Evolutionary conservation across 345 rosid genomes (phyloP).

Genomic region (Euclidium syriacum): DNA sequence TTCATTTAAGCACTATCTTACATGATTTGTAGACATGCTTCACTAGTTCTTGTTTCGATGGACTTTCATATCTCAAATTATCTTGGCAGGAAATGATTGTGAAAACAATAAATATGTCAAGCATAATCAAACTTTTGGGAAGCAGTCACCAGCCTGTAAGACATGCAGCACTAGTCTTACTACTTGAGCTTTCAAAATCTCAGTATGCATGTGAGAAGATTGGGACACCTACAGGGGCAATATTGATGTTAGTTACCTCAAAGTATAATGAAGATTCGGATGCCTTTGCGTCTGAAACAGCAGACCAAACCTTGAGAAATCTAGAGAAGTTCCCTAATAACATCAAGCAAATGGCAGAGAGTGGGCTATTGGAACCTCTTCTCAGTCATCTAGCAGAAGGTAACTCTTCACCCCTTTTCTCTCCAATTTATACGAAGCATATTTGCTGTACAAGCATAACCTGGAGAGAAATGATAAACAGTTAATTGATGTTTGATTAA

Average conservation of each 20-base stretch:
- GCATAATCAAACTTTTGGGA: conserved; percentile 50
- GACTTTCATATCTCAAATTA: neutral
- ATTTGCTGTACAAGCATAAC: neutral
- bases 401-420: conserved; percentile 15
- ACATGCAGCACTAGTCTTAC: conserved; percentile 47
- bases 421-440: neutral
- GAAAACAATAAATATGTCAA: conserved; percentile 39
- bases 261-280: conserved; percentile 49
- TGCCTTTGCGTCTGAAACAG: conserved; percentile 48
- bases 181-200: conserved; percentile 70
- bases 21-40: neutral
- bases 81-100: conserved; percentile 60
- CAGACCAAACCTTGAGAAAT: conserved; percentile 56
- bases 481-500: neutral
- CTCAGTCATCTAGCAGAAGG: conserved; percentile 65
- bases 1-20: conserved; percentile 8
- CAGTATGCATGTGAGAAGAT: conserved; percentile 43
- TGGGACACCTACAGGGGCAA: conserved; percentile 59
- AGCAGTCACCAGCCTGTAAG: conserved; percentile 56
- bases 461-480: conserved; percentile 1
- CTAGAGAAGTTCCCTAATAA: conserved; percentile 52
- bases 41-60: conserved; percentile 4
- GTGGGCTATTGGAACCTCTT: conserved; percentile 78
- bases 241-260: conserved; percentile 65
- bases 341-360: conserved; percentile 86